Evolutionary conservation across 805 yeast genomes (phyloP).

Genomic region (Metschnikowia kunwiensis): DNA sequence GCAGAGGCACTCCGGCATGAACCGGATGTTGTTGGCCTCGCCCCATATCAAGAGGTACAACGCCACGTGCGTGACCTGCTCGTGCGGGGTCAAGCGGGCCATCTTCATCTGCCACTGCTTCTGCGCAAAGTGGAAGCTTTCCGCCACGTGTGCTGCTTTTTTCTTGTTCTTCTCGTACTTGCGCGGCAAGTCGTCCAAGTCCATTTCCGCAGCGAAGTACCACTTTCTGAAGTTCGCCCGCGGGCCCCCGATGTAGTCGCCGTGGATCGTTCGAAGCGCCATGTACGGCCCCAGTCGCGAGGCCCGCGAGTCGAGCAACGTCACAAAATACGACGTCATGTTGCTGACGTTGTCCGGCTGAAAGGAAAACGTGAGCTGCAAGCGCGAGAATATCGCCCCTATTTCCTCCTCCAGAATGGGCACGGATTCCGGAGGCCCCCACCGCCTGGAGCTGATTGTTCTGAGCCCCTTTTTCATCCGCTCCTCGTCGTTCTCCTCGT

Average conservation of each 20-base stretch:
- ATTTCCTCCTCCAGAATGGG: slow-evolving; percentile 56
- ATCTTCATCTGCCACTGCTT: slow-evolving; percentile 50
- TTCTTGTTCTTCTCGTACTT: slow-evolving; percentile 17
- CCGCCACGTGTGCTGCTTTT: slow-evolving; percentile 2
- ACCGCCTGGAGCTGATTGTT: slow-evolving; percentile 43
- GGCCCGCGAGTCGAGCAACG: slow-evolving; percentile 32
- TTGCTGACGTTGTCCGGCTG: slow-evolving; percentile 63
- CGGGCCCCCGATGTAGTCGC: slow-evolving; percentile 71
- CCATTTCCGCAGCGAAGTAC: slow-evolving; percentile 74
- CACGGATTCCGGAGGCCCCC: slow-evolving; percentile 41
- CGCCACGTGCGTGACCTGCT: slow-evolving; percentile 60
- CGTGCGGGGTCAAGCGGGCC: slow-evolving; percentile 49
- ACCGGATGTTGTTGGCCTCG: slow-evolving; percentile 80
- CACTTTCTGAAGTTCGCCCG: slow-evolving; percentile 69
- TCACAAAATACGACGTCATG: slow-evolving; percentile 47
- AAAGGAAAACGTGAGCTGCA: slow-evolving; percentile 60
- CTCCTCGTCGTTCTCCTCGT: slow-evolving; percentile 4
- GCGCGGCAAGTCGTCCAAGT: slow-evolving; percentile 32
- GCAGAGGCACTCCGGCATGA: slow-evolving; percentile 86
- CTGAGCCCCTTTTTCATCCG: neutral
- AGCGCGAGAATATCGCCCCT: slow-evolving; percentile 50
- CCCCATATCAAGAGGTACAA: slow-evolving; percentile 82
- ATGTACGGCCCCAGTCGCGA: slow-evolving; percentile 55
- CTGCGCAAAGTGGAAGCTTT: slow-evolving; percentile 29
- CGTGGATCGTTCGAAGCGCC: slow-evolving; percentile 62